phyloP scores from a whole-genome alignment of 2,329 filamentous ascomycete species.

The Magnaporthales sp. region DNA sequence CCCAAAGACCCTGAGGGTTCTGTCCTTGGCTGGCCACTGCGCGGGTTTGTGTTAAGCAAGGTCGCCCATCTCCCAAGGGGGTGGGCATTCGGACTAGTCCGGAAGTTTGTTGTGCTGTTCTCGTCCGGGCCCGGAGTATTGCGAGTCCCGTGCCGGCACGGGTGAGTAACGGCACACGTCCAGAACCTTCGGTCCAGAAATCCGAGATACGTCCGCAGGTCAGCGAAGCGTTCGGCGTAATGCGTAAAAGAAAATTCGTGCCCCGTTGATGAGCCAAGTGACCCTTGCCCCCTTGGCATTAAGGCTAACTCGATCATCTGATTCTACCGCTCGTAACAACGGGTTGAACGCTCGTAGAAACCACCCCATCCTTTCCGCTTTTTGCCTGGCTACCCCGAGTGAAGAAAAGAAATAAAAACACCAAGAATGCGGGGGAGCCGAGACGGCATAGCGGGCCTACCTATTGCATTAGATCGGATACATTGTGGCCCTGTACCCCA shows the following conservation, averaged over 20 bases:
- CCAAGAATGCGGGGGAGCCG: background rate
- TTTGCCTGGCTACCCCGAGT: background rate
- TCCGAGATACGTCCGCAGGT: background rate
- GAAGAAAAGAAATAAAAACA: background rate
- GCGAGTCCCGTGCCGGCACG: background rate
- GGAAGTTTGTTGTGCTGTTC: background rate
- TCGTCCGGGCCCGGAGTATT: background rate
- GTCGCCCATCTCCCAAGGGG: background rate
- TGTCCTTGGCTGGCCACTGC: background rate
- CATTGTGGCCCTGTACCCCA: background rate
- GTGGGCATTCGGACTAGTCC: background rate
- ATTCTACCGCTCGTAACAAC: no score
- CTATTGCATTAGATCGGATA: background rate
- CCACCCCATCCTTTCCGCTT: background rate
- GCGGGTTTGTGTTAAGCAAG: background rate
- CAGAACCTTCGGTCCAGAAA: background rate
- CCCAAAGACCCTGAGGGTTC: background rate
- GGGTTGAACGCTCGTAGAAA: background rate
- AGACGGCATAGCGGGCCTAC: background rate
- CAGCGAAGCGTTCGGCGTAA: no score
- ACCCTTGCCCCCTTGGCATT: background rate
- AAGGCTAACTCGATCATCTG: background rate
- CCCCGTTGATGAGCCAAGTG: no score
- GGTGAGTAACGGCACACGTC: background rate
- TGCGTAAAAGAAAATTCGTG: background rate